Conservation (phyloP, 2,329 filamentous ascomycete species). For the Lasiodiplodia theobromae region DNA sequence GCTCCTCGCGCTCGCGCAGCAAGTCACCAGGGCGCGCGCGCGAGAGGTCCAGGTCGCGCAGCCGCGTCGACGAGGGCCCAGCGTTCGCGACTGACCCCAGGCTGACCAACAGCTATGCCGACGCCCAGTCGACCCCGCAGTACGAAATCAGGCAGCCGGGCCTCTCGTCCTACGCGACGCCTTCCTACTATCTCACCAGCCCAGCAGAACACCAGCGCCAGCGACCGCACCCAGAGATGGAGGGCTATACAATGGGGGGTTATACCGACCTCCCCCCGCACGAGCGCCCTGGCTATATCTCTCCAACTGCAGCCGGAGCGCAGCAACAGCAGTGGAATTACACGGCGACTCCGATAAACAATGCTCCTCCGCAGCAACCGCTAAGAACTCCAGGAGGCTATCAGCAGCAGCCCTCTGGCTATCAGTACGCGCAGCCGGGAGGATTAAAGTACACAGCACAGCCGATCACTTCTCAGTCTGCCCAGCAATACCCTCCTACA, state of each 20-base stretch:
- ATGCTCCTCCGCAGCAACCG: slow-evolving; percentile 31
- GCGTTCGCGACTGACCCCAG: slow-evolving; percentile 32
- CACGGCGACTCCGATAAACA: slow-evolving; percentile 38
- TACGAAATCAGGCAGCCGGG: slow-evolving; percentile 52
- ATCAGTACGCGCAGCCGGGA: slow-evolving; percentile 52
- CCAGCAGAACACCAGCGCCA: slow-evolving; percentile 10
- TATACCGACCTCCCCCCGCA: slow-evolving; percentile 54
- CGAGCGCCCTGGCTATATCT: slow-evolving; percentile 50
- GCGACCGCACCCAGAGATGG: slow-evolving; percentile 1
- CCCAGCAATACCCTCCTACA: slow-evolving; percentile 32
- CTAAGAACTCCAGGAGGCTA: slow-evolving; percentile 29
- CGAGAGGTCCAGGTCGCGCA: slow-evolving; percentile 40
- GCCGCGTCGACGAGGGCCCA: slow-evolving; percentile 22
- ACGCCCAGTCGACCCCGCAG: slow-evolving; percentile 39
- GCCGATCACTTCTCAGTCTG: slow-evolving; percentile 39
- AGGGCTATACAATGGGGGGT: slow-evolving; percentile 53
- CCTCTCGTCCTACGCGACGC: slow-evolving; percentile 33
- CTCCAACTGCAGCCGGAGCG: slow-evolving; percentile 29
- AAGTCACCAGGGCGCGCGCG: slow-evolving; percentile 50
- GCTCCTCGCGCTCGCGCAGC: slow-evolving; percentile 50
- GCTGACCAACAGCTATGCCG: slow-evolving; percentile 38
- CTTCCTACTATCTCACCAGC: slow-evolving; percentile 2
- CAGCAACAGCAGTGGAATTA: slow-evolving; percentile 42
- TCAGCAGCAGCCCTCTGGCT: slow-evolving; percentile 33
- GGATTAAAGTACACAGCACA: slow-evolving; percentile 54